These are phyloP conservation scores for Saturnispora mendoncae DNA, from an alignment of 805 yeast genomes.

Conservation along the genomic window DNA sequence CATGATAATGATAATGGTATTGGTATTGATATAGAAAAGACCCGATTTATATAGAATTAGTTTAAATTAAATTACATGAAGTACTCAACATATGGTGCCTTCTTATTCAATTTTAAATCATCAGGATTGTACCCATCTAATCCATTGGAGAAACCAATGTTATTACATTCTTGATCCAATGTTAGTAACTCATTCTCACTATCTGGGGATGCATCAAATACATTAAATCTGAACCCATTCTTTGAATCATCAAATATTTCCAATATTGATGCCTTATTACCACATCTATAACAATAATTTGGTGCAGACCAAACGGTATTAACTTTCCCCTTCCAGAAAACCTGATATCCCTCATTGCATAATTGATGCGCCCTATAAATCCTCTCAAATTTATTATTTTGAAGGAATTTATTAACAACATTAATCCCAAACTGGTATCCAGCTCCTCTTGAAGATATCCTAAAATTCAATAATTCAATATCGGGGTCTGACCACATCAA, in stretches of 20 bases:
- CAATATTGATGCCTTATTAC: constrained; percentile 93
- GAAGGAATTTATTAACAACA: constrained; percentile 79
- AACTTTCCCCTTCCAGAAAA: constrained; percentile 81
- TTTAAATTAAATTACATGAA: constrained; percentile 26
- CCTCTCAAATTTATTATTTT: constrained; percentile 68
- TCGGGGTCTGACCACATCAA: constrained; percentile 98
- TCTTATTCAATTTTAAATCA: constrained; percentile 21
- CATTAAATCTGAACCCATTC: constrained; percentile 63
- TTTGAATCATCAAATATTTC: constrained; percentile 58
- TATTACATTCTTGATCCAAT: constrained; percentile 28
- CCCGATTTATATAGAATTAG: too few relatives aligned
- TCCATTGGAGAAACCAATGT: too few relatives aligned
- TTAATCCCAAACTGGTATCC: constrained; percentile 93
- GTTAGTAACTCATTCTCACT: constrained; percentile 51
- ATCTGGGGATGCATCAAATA: constrained; percentile 96
- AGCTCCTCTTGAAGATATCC: constrained; percentile 92
- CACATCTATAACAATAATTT: constrained; percentile 93
- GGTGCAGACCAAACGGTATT: constrained; percentile 99
- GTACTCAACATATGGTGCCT: constrained; percentile 35
- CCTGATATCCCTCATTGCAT: constrained; percentile 93
- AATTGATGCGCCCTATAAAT: constrained; percentile 91
- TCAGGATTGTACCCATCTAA: constrained; percentile 5
- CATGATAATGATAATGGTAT: too few relatives aligned
- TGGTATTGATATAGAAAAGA: constrained; percentile 1
- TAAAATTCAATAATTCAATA: constrained; percentile 67